A percentile compares a stretch with the other conserved stretches of the same genome.
These are phyloP conservation scores for Fusarium mundagurra DNA, from an alignment of 2,329 filamentous ascomycete species.

Conservation along the genomic window DNA sequence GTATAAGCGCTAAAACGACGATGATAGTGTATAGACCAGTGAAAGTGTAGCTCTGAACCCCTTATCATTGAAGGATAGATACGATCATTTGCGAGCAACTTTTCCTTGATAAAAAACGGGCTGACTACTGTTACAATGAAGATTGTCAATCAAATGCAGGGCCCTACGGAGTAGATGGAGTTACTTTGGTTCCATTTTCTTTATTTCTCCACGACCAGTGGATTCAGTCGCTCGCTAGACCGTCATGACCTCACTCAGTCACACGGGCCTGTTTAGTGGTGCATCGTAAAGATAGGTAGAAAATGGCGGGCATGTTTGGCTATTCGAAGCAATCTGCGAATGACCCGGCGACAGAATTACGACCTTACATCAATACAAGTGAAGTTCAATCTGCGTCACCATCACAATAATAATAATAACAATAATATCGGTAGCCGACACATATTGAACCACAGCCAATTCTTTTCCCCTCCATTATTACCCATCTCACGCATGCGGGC, in stretches of 20 bases:
- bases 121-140: not conserved
- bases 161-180: conserved; percentile 3
- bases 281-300: not conserved
- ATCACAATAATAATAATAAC: not conserved
- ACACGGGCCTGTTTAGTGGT: not conserved
- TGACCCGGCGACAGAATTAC: not conserved
- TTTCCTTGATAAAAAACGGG: conserved; percentile 1
- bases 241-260: conserved; percentile 33
- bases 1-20: not conserved
- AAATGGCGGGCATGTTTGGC: not conserved
- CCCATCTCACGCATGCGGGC: conserved; percentile 18
- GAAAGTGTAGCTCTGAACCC: not conserved
- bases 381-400: not conserved
- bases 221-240: conserved; percentile 19
- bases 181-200: conserved; percentile 22
- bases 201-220: conserved; percentile 14
- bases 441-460: conserved; percentile 1
- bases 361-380: not conserved
- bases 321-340: not conserved
- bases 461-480: conserved; percentile 17
- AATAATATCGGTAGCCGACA: not conserved
- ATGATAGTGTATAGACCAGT: not conserved
- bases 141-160: not conserved
- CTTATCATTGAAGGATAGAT: not conserved
- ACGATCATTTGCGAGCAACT: not conserved